Percentiles rank a stretch among this genome's conserved stretches.
Conservation (phyloP, 306 rosid species). For the Trifolium dubium region DNA sequence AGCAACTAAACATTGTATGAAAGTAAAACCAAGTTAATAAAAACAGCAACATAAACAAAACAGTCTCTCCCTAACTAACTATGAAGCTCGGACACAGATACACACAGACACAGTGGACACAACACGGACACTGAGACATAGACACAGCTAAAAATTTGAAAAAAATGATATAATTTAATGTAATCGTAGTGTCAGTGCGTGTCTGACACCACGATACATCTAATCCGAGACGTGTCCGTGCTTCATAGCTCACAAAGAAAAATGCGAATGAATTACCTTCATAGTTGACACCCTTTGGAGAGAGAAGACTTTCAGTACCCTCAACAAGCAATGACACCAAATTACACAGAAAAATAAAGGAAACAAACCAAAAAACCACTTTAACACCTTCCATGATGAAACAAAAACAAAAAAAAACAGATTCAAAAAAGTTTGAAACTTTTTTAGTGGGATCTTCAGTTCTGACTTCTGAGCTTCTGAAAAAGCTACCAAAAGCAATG, state of each 20-base stretch:
- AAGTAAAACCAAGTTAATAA: constrained; percentile 4
- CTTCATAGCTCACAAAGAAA: background rate
- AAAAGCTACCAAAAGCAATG: constrained; percentile 31
- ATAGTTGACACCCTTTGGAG: constrained; percentile 95
- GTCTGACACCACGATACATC: too few species aligned
- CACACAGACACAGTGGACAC: too few species aligned
- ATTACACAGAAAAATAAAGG: constrained; percentile 41
- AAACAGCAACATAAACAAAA: background rate
- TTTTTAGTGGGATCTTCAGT: constrained; percentile 47
- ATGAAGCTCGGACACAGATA: too few species aligned
- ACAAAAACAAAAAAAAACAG: constrained; percentile 14
- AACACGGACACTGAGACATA: too few species aligned
- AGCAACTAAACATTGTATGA: constrained; percentile 61
- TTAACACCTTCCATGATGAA: constrained; percentile 46
- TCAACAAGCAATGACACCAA: constrained; percentile 41
- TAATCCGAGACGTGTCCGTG: too few species aligned
- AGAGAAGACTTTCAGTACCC: constrained; percentile 70
- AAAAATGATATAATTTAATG: too few species aligned
- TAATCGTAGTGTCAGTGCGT: too few species aligned
- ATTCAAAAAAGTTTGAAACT: constrained; percentile 46
- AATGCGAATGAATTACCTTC: constrained; percentile 63
- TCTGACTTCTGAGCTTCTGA: constrained; percentile 3
- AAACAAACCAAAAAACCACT: constrained; percentile 45
- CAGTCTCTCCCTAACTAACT: background rate
- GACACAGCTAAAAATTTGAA: too few species aligned